A percentile compares a stretch with the other conserved stretches of the same genome.
Evolutionary conservation across 2,329 filamentous ascomycete genomes (phyloP).

Genomic region (Tolypocladium album): DNA sequence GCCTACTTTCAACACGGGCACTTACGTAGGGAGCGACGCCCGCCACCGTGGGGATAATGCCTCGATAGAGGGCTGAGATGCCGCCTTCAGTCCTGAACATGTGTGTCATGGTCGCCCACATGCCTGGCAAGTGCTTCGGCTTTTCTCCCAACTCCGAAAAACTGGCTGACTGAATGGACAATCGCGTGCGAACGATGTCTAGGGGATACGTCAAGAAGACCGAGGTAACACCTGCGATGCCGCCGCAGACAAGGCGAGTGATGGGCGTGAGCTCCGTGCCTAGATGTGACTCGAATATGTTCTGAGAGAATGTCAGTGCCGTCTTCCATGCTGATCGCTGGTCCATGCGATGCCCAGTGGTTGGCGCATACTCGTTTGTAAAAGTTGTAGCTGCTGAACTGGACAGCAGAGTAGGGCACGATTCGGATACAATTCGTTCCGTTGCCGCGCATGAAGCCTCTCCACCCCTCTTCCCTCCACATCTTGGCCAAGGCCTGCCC

Average conservation of each 20-base stretch:
- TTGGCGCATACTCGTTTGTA: constrained; percentile 68
- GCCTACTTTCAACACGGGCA: not conserved
- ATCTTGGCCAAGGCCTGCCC: constrained; percentile 85
- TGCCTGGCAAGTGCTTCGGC: constrained; percentile 67
- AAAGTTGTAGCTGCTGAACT: constrained; percentile 96
- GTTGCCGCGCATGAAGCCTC: constrained; percentile 94
- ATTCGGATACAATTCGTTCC: constrained; percentile 98
- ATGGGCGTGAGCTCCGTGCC: constrained; percentile 64
- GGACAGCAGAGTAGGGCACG: constrained; percentile 93
- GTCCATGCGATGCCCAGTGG: not conserved
- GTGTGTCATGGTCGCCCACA: constrained; percentile 70
- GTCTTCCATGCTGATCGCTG: not conserved
- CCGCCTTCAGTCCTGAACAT: constrained; percentile 95
- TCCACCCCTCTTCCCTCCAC: constrained; percentile 95
- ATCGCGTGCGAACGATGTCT: constrained; percentile 89
- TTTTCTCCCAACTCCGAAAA: constrained; percentile 64
- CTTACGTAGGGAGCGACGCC: constrained; percentile 88
- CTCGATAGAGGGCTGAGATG: constrained; percentile 75
- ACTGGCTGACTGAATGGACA: constrained; percentile 97
- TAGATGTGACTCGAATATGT: constrained; percentile 68
- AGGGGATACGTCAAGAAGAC: constrained; percentile 93
- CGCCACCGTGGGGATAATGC: constrained; percentile 86
- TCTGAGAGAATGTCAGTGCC: constrained; percentile 19
- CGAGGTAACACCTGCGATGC: constrained; percentile 86
- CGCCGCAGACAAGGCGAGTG: constrained; percentile 77